Conservation (phyloP, 345 rosid species). For the Lenwebbia sp. region DNA sequence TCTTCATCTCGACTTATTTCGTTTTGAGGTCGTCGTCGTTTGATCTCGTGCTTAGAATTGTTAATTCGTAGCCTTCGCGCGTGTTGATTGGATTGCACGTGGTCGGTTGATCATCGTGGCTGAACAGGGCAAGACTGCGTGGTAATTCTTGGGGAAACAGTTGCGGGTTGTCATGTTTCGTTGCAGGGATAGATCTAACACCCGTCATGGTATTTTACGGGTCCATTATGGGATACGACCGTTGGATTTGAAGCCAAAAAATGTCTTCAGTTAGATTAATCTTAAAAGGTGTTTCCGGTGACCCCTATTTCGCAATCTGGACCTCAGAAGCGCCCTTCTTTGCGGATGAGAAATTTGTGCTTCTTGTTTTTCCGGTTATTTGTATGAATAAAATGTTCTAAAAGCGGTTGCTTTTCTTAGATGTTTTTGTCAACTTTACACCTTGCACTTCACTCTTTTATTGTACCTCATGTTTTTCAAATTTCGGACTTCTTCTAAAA, state of each 20-base stretch:
- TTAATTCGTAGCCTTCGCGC: neutral
- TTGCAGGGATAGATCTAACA: neutral
- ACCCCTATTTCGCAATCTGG: neutral
- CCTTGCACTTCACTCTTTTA: neutral
- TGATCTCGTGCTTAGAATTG: neutral
- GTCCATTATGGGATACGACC: neutral
- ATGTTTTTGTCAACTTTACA: neutral
- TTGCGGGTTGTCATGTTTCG: neutral
- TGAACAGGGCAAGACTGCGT: neutral
- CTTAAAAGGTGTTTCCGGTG: neutral
- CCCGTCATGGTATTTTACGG: neutral
- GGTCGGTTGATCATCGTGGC: neutral
- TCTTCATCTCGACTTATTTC: neutral
- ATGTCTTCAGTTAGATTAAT: neutral
- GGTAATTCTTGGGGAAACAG: neutral
- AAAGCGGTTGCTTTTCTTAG: neutral
- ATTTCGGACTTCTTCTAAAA: neutral
- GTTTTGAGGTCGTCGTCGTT: neutral
- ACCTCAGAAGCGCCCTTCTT: neutral
- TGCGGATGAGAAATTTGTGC: neutral
- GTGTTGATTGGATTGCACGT: neutral
- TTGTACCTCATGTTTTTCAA: neutral
- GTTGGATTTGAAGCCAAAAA: neutral
- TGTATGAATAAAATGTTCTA: neutral
- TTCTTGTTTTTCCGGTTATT: neutral